Percentiles rank a stretch among this genome's conserved stretches.
Evolutionary conservation across 176 grass and related monocot species (phyloP).

Genomic region (Oryza officinalis): DNA sequence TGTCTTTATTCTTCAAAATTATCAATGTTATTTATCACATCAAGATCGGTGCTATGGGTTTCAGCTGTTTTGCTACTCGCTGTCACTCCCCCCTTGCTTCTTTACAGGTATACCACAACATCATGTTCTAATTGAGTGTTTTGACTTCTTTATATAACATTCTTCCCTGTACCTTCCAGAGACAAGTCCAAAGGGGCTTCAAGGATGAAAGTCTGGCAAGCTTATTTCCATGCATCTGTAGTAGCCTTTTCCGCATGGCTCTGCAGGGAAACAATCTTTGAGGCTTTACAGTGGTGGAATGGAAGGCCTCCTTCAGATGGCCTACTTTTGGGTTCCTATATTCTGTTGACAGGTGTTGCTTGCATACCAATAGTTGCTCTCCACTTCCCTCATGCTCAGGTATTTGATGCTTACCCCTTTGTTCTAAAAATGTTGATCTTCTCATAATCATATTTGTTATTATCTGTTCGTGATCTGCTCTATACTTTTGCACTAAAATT

Average conservation of each 20-base stretch:
- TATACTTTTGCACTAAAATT: background rate
- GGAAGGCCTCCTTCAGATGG: constrained; percentile 94
- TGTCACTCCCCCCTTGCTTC: constrained; percentile 86
- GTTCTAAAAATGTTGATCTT: background rate
- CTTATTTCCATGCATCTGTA: constrained; percentile 88
- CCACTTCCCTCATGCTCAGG: constrained; percentile 94
- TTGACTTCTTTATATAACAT: constrained; percentile 22
- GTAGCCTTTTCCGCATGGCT: constrained; percentile 85
- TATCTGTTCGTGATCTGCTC: background rate
- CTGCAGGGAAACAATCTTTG: constrained; percentile 93
- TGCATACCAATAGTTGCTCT: constrained; percentile 86
- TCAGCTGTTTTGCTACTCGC: constrained; percentile 87
- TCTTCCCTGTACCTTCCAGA: constrained; percentile 42
- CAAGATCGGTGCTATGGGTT: constrained; percentile 89
- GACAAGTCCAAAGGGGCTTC: constrained; percentile 86
- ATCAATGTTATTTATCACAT: constrained; percentile 93
- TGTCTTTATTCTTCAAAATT: constrained; percentile 93
- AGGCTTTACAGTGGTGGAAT: constrained; percentile 96
- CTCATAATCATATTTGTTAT: background rate
- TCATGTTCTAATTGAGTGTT: constrained; percentile 22
- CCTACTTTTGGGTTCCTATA: constrained; percentile 84
- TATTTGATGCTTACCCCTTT: constrained; percentile 33
- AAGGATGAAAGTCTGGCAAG: constrained; percentile 93
- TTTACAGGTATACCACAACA: constrained; percentile 75
- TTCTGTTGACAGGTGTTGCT: constrained; percentile 74